phyloP scores from a whole-genome alignment of 257 asterid genomes.

The Ilex aquifolium region DNA sequence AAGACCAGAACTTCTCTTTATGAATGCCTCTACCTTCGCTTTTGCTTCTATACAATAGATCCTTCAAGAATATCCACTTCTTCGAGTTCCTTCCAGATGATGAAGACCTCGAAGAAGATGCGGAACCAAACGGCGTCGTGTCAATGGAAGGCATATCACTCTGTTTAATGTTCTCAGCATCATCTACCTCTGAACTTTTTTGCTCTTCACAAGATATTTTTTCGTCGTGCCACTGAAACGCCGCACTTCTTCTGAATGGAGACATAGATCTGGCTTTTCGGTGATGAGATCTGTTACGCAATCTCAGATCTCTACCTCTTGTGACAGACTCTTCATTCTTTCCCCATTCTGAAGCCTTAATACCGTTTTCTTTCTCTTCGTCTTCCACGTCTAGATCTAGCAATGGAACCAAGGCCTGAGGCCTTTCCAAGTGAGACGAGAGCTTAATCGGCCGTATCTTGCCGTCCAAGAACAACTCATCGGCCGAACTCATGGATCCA shows the following conservation, averaged over 20 bases:
- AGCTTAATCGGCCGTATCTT: slow-evolving; percentile 58
- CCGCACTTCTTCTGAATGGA: slow-evolving; percentile 26
- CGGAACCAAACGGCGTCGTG: slow-evolving; percentile 56
- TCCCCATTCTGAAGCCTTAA: background rate
- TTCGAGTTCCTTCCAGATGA: slow-evolving; percentile 57
- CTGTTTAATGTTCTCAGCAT: slow-evolving; percentile 8
- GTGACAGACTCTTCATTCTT: background rate
- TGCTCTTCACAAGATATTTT: background rate
- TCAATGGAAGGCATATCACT: slow-evolving; percentile 25
- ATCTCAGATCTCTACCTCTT: slow-evolving; percentile 43
- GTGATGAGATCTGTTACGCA: slow-evolving; percentile 27
- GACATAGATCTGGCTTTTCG: slow-evolving; percentile 64
- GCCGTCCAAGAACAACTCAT: slow-evolving; percentile 52
- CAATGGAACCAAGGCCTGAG: slow-evolving; percentile 23
- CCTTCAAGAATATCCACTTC: slow-evolving; percentile 60
- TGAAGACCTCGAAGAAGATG: slow-evolving; percentile 55
- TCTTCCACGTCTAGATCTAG: slow-evolving; percentile 22
- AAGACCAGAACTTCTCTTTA: slow-evolving; percentile 55
- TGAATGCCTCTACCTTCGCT: slow-evolving; percentile 43
- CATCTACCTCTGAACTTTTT: background rate
- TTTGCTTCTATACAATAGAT: slow-evolving; percentile 48
- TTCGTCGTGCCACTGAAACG: slow-evolving; percentile 21
- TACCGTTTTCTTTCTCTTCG: background rate
- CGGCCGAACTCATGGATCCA: slow-evolving; percentile 22
- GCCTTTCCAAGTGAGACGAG: slow-evolving; percentile 38